These are phyloP conservation scores for Hevea brasiliensis DNA, from an alignment of 345 rosid species.

Conservation along the genomic window DNA sequence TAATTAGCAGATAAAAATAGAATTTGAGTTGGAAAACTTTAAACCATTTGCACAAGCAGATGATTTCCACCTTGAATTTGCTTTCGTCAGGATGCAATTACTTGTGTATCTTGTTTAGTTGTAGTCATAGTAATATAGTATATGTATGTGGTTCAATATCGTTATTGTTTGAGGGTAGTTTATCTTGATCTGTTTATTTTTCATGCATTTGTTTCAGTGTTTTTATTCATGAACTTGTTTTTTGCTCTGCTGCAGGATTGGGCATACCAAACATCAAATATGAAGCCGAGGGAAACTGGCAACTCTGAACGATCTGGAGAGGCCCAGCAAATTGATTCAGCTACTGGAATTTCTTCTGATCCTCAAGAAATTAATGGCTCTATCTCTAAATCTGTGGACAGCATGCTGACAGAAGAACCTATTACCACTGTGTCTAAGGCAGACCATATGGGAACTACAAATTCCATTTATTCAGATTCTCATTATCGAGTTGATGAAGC, in stretches of 20 bases:
- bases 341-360: slow-evolving; percentile 34
- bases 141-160: neutral
- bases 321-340: slow-evolving; percentile 42
- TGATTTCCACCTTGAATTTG: neutral
- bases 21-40: neutral
- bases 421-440: slow-evolving; percentile 23
- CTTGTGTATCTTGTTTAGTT: neutral
- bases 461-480: slow-evolving; percentile 28
- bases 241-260: slow-evolving; percentile 32
- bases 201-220: neutral
- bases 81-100: neutral
- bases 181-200: neutral
- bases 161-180: neutral
- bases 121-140: neutral
- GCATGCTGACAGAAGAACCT: slow-evolving; percentile 37
- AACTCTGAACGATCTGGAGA: slow-evolving; percentile 32
- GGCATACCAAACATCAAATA: slow-evolving; percentile 33
- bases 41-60: neutral
- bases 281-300: slow-evolving; percentile 43
- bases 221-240: slow-evolving; percentile 2
- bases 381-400: slow-evolving; percentile 37
- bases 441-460: slow-evolving; percentile 33
- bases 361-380: slow-evolving; percentile 36
- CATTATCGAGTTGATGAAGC: slow-evolving; percentile 38
- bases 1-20: neutral